phyloP scores from a whole-genome alignment of 257 asterid species.

The Solanum microdontum region DNA sequence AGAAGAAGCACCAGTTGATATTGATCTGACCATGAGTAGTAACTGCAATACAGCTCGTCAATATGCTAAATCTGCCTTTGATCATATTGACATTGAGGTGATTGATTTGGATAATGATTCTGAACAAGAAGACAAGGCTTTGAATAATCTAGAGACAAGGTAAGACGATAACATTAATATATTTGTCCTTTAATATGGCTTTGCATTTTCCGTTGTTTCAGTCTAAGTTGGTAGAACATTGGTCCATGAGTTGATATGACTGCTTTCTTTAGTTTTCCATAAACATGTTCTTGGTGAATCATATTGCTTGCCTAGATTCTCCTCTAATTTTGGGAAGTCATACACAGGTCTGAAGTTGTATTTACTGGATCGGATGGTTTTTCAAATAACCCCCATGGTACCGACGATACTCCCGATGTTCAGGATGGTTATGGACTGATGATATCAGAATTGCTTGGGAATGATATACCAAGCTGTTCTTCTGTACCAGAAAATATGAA shows the following conservation, averaged over 20 bases:
- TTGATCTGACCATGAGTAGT: conserved; percentile 62
- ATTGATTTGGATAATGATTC: conserved; percentile 88
- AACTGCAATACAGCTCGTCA: conserved; percentile 21
- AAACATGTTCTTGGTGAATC: not conserved
- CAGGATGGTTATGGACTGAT: conserved; percentile 85
- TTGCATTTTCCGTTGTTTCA: not conserved
- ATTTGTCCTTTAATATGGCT: not conserved
- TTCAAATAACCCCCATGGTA: conserved; percentile 13
- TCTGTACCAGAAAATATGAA: conserved; percentile 52
- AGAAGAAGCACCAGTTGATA: conserved; percentile 33
- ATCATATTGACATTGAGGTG: conserved; percentile 58
- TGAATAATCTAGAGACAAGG: conserved; percentile 53
- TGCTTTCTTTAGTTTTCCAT: not conserved
- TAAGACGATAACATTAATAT: conserved; percentile 7
- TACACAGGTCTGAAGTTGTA: conserved; percentile 55
- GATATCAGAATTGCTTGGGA: conserved; percentile 76
- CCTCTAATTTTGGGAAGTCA: conserved; percentile 1
- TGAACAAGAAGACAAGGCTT: conserved; percentile 39
- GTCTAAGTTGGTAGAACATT: not conserved
- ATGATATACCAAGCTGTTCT: conserved; percentile 53
- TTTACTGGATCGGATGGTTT: conserved; percentile 62
- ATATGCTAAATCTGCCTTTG: conserved; percentile 29
- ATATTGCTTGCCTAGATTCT: not conserved
- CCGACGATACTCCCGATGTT: conserved; percentile 25
- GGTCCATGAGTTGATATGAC: not conserved